These are phyloP conservation scores for Chytriomyces sp. DNA, from an alignment of 192 early-diverging fungal species.

Conservation along the genomic window DNA sequence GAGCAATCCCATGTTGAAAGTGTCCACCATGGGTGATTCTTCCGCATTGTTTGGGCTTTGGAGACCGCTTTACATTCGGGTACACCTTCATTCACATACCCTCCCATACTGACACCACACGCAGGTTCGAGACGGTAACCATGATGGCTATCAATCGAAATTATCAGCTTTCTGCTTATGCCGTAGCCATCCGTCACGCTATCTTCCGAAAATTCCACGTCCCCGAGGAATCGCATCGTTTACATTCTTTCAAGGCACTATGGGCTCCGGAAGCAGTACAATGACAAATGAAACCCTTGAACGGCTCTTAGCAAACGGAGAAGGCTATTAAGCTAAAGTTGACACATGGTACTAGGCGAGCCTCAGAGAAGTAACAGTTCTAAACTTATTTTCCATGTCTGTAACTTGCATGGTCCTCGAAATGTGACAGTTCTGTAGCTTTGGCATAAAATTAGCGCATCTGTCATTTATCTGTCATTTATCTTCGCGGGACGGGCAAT, in stretches of 20 bases:
- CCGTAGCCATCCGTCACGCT: conserved; percentile 65
- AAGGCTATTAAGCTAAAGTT: conserved; percentile 85
- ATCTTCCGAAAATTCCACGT: conserved; percentile 86
- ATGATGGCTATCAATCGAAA: conserved; percentile 73
- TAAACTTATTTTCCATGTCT: conserved; percentile 36
- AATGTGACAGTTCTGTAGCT: conserved; percentile 94
- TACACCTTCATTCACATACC: neutral
- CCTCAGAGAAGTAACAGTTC: neutral
- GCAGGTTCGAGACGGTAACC: conserved; percentile 23
- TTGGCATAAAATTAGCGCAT: conserved; percentile 59
- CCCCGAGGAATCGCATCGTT: conserved; percentile 31
- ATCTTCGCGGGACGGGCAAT: conserved; percentile 77
- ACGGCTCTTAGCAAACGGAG: conserved; percentile 86
- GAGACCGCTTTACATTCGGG: conserved; percentile 7
- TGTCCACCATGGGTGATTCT: conserved; percentile 2
- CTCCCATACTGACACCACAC: neutral
- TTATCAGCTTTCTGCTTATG: conserved; percentile 67
- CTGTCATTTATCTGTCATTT: too few species aligned
- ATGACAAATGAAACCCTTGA: conserved; percentile 76
- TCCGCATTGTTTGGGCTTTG: too few species aligned
- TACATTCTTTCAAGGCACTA: conserved; percentile 36
- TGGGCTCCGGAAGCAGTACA: neutral
- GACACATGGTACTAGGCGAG: conserved; percentile 77
- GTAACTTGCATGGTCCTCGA: conserved; percentile 91
- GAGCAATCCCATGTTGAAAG: neutral